Evolutionary conservation across 768 basidiomycete genomes (phyloP), one percentile per base, ranked within the genome.

Genomic region (Lanmaoa pseudosensibilis): DNA sequence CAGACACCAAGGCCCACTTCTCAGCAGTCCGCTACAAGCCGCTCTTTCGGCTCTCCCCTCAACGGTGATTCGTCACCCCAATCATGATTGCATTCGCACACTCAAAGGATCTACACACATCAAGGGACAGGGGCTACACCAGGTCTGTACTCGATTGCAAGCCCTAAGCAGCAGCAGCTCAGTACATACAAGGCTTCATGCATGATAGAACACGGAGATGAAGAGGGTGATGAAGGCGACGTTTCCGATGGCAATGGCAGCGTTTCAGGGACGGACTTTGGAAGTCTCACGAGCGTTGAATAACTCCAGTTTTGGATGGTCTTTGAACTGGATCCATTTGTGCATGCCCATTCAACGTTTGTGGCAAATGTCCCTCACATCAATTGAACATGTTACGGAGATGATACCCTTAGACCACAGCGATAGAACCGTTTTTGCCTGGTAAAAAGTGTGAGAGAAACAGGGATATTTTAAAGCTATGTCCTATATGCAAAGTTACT

Each of bases 271-370:
- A 75, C 73, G 38, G 79, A 79, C 51, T 70, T 72, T 37, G 76
- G 75, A 47, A 83, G 81, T 68, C 73, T 83, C 54, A 82, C 81
- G 15, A 82, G 81, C 60, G 78, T 83, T 41, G 77, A 81, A 59
- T 78, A 67, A 69, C 43, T 55, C 40, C 19, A 36, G 50, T 50
- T 39, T 57, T 11, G 27, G 18, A 30, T 39, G 19, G 21, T 25
- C 54, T 21, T 41, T 51, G 48, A 40, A 39, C 45, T 40, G 23
- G 27, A 58, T 56, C 18, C 50, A 16, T 52, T 46, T 32, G 30
- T 46, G 46, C 52, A 47, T 46, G 23, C 53, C 50, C 48, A 46
- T 58, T 53, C 33, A 27, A 34, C 43, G 9, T 27, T 25, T 54
- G 50, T 33, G 16, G 12, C 32, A 50, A 27, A 41, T 44, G 36